Evolutionary conservation across 768 basidiomycete species (phyloP), one percentile per base, ranked within the genome.

Genomic region (Rhizopogon vinicolor): DNA sequence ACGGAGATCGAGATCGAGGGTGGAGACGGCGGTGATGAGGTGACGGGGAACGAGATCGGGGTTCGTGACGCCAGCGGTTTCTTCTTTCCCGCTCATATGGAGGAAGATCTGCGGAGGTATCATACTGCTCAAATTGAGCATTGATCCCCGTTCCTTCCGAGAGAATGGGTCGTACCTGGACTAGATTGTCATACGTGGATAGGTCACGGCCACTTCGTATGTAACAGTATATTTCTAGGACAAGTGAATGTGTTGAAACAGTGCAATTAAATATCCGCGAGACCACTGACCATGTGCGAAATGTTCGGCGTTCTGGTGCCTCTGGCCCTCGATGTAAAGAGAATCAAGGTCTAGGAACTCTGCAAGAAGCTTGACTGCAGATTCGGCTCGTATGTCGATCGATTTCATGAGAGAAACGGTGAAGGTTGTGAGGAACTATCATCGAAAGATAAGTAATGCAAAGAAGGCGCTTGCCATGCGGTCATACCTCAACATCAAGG

Each of bases 381-480:
- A 84, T 71, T 93, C 88, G 12, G 92, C 90, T 42, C 94, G 90
- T 54, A 98, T 89, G 72, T 98, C 94, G 53, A 97, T 84, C 3
- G 90, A 80, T 71, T 93, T 92, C 85, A 98, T 92, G 62, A 98
- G 75, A 2, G 93, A 92, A 51, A 96, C 73, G 18, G 85, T 91
- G 72, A 95, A 91, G 2, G 86, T 89, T 12, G 91, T 93, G 52
- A 98, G 77, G 69, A 95, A 98, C 90, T 93, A 53, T 49, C 60
- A 29, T 45, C 19, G n/a, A 52, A 33, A 60, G 41, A 54, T 31
- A 55, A 68, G 63, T 46, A 59, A 57, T 54, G 41, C 18, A 57
- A 40, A 42, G 52, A 10, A 41, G 55, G 54, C 41, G 19, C 16
- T 13, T 42, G 46, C 50, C 37, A 51, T 54, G 33, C 1, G 42